Evolutionary conservation across 1,284 basidiomycete genomes (phyloP), one percentile per base, ranked within the genome.

Genomic region (Amylostereum areolatum): DNA sequence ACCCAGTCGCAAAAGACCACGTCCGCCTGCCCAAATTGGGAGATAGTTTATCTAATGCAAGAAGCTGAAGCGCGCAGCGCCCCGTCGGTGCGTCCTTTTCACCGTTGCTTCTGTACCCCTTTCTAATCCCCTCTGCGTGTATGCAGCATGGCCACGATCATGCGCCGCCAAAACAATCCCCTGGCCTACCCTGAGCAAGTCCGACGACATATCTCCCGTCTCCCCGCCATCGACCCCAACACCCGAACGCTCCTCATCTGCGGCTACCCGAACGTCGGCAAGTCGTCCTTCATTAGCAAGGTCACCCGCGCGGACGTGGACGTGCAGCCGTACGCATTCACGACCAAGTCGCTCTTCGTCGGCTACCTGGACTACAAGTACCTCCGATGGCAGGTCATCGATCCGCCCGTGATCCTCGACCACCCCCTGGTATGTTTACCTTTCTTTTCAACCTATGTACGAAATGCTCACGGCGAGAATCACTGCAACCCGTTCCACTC

Each of bases 261-360:
- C 62, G 94, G 95, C 44, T 97, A 97, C 72, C 94, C 94, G 30
- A 97, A 97, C 64, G 94, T 97, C 63, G 94, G 94, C 54, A 97
- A 97, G 72, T 94, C 91, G n/a, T 94, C 90, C 34, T 97, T 97
- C 71, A 92, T 97, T 62, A 97, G 97, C 82, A 97, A 97, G 70
- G 90, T 97, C 61, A 97, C 94, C 29, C 85, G 95, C 47, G 94
- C 94, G 52, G 94, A 97, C 63, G 94, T 97, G 59, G 93, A 97
- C 66, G 94, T 97, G 32, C 94, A 97, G 68, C 94, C 94, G 35
- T 97, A 97, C 66, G 95, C 94, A 3, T 97, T 97, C 75, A 97
- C 95, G 42, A 97, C 94, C 45, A 97, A 97, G 69, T 93, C 90
- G 1, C 83, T 97, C 48, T 97, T 97, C 62, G 89, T 97, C 57